phyloP scores from a whole-genome alignment of 345 rosid species.

The Euphorbia peplus region DNA sequence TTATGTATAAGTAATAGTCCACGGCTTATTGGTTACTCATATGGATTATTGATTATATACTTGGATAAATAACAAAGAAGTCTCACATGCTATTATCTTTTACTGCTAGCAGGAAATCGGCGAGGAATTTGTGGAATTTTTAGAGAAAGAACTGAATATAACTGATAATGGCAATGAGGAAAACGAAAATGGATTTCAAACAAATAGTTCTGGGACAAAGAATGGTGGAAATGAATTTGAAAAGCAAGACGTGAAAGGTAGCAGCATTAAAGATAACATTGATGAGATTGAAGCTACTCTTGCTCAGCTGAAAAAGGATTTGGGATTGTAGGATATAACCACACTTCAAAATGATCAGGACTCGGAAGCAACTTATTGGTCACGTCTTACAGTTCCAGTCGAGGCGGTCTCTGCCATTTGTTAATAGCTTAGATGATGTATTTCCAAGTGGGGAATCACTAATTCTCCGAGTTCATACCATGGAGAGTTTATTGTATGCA shows the following conservation, averaged over 20 bases:
- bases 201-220: slow-evolving; percentile 25
- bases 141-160: slow-evolving; percentile 81
- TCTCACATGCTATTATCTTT: slow-evolving; percentile 10
- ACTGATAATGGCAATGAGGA: slow-evolving; percentile 44
- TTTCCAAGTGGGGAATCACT: not conserved
- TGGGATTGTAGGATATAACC: slow-evolving; percentile 77
- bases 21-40: no score
- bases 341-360: no score
- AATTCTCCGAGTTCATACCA: not conserved
- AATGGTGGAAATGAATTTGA: slow-evolving; percentile 26
- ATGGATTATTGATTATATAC: not conserved
- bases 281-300: slow-evolving; percentile 92
- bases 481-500: no score
- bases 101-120: slow-evolving; percentile 60
- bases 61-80: not conserved
- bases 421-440: not conserved
- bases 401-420: not conserved
- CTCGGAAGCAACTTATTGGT: not conserved
- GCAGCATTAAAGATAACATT: slow-evolving; percentile 64
- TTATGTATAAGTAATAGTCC: no score
- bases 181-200: slow-evolving; percentile 16
- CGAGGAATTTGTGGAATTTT: slow-evolving; percentile 91
- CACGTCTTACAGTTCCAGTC: not conserved
- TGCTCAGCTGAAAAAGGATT: slow-evolving; percentile 73
- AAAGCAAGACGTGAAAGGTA: slow-evolving; percentile 36